These are phyloP conservation scores for Cordyceps farinosa DNA, from an alignment of 2,329 filamentous ascomycete species.

Conservation along the genomic window DNA sequence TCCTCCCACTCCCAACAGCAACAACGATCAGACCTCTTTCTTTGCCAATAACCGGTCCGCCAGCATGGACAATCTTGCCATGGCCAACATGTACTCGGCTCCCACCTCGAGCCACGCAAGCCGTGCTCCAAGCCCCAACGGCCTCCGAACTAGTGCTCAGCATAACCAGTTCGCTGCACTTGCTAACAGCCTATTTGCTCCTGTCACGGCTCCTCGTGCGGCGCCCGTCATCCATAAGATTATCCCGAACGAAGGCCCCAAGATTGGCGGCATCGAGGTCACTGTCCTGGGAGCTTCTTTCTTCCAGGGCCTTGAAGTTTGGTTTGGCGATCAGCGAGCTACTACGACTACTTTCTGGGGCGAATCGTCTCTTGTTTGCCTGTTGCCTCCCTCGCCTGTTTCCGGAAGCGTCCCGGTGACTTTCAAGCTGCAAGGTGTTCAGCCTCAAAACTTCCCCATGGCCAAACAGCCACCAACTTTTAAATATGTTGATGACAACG, in stretches of 20 bases:
- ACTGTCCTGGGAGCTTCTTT: conserved; percentile 80
- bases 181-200: conserved; percentile 47
- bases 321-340: conserved; percentile 67
- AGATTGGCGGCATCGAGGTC: conserved; percentile 80
- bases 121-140: conserved; percentile 70
- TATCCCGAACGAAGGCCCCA: conserved; percentile 78
- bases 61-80: conserved; percentile 62
- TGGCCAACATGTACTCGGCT: conserved; percentile 66
- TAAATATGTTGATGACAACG: conserved; percentile 70
- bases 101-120: conserved; percentile 71
- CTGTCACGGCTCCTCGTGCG: conserved; percentile 45
- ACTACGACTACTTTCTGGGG: conserved; percentile 79
- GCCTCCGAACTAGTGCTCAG: conserved; percentile 44
- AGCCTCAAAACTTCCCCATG: conserved; percentile 34
- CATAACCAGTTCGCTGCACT: conserved; percentile 44
- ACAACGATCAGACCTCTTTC: conserved; percentile 57
- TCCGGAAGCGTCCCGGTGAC: conserved; percentile 69
- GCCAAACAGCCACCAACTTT: conserved; percentile 52
- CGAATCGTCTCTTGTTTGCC: conserved; percentile 72
- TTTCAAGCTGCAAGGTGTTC: conserved; percentile 53
- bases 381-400: conserved; percentile 66
- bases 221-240: conserved; percentile 71
- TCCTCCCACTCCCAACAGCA: conserved; percentile 64
- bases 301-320: conserved; percentile 71
- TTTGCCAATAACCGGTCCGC: conserved; percentile 55